A percentile compares a stretch with the other conserved stretches of the same genome.
Conservation (phyloP, 805 yeast genomes). For the Trichomonascus vanleenenianus region DNA sequence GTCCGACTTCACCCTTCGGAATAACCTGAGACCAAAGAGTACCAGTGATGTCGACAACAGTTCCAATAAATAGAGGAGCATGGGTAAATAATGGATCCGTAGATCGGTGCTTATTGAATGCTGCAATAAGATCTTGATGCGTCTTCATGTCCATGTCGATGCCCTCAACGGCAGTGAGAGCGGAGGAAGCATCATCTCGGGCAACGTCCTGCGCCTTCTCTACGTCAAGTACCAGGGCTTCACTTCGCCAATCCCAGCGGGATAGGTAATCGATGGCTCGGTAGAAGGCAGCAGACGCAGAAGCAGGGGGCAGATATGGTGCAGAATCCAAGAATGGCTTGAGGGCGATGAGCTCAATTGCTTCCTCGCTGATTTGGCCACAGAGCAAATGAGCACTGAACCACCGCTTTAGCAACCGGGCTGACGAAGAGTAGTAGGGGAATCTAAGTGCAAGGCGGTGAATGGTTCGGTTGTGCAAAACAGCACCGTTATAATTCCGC, state of each 20-base stretch:
- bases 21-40: conserved; percentile 64
- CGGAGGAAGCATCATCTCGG: conserved; percentile 8
- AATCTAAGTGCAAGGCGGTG: conserved; percentile 61
- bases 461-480: conserved; percentile 76
- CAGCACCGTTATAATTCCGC: conserved; percentile 55
- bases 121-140: conserved; percentile 52
- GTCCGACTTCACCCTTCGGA: conserved; percentile 35
- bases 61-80: conserved; percentile 74
- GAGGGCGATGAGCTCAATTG: conserved; percentile 73
- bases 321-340: conserved; percentile 81
- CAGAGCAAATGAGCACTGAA: conserved; percentile 71
- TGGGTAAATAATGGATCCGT: conserved; percentile 76
- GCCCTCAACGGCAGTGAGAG: conserved; percentile 25
- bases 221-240: conserved; percentile 72
- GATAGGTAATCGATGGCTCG: conserved; percentile 65
- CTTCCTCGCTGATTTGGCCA: conserved; percentile 66
- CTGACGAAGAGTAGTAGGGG: conserved; percentile 70
- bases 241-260: conserved; percentile 92
- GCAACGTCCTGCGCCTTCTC: conserved; percentile 29
- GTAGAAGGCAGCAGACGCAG: conserved; percentile 73
- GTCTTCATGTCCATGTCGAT: conserved; percentile 46
- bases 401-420: conserved; percentile 84
- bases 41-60: conserved; percentile 82
- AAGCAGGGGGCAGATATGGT: conserved; percentile 76
- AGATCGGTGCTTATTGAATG: conserved; percentile 61